These are phyloP conservation scores for Aspergillus texensis DNA, from an alignment of 2,329 filamentous ascomycete genomes.

Conservation along the genomic window DNA sequence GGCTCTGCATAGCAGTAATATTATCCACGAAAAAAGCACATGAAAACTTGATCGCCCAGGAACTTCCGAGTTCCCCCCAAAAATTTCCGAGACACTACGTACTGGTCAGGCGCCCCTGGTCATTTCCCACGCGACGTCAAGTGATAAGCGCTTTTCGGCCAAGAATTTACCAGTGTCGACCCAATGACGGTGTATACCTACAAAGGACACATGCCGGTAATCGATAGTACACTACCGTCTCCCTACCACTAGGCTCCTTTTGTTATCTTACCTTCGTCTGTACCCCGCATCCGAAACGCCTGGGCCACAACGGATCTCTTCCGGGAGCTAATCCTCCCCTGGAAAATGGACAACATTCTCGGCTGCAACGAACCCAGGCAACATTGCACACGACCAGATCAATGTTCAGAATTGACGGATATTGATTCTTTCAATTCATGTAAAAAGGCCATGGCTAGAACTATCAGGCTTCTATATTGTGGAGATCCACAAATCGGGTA, in stretches of 20 bases:
- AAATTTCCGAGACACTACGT: constrained; percentile 2
- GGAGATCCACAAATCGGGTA: constrained; percentile 13
- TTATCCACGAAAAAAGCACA: background rate
- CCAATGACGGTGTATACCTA: constrained; percentile 5
- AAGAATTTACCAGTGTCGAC: constrained; percentile 2
- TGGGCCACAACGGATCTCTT: constrained; percentile 27
- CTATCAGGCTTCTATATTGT: background rate
- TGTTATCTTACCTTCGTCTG: constrained; percentile 8
- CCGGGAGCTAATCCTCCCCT: constrained; percentile 14
- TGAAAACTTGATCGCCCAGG: constrained; percentile 7
- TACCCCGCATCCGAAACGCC: constrained; percentile 28
- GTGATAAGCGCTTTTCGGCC: constrained; percentile 10
- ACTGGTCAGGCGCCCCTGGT: constrained; percentile 5
- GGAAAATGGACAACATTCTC: background rate
- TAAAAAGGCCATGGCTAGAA: background rate
- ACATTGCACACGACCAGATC: background rate
- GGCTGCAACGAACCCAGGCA: background rate
- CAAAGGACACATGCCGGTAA: background rate
- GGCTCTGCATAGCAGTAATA: background rate
- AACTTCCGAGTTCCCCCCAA: constrained; percentile 1
- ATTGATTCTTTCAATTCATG: background rate
- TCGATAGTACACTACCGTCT: background rate
- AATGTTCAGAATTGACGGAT: background rate
- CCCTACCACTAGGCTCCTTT: constrained; percentile 6
- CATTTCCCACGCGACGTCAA: constrained; percentile 9